These are phyloP conservation scores for Ramaria sp. DNA, from an alignment of 768 basidiomycete species.

Conservation along the genomic window DNA sequence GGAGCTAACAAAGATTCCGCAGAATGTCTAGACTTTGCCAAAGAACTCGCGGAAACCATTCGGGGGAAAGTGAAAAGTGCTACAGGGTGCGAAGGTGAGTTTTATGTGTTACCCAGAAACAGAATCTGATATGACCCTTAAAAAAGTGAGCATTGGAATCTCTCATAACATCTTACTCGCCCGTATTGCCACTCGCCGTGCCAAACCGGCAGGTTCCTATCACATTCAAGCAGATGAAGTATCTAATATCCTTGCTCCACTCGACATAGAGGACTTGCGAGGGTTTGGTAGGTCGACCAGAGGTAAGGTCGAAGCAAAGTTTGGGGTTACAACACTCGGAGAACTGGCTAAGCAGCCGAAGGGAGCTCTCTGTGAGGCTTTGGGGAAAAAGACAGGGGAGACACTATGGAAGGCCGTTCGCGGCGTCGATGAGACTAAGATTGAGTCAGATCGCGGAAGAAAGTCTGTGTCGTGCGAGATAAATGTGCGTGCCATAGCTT, in stretches of 20 bases:
- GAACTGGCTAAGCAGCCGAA: constrained; percentile 58
- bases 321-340: constrained; percentile 59
- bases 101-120: background rate
- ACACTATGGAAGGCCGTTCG: constrained; percentile 75
- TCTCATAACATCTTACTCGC: constrained; percentile 88
- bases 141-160: constrained; percentile 84
- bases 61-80: constrained; percentile 61
- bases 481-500: constrained; percentile 49
- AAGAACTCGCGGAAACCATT: constrained; percentile 71
- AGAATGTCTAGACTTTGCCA: constrained; percentile 32
- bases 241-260: constrained; percentile 43
- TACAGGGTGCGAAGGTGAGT: constrained; percentile 79
- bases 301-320: constrained; percentile 71
- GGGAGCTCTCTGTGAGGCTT: constrained; percentile 48
- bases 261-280: constrained; percentile 73
- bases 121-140: background rate
- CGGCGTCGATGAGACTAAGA: constrained; percentile 69
- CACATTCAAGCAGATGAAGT: constrained; percentile 54
- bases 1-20: background rate
- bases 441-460: constrained; percentile 77
- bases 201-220: constrained; percentile 84
- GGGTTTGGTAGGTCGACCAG: constrained; percentile 74
- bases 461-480: constrained; percentile 93
- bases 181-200: constrained; percentile 78
- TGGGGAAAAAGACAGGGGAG: constrained; percentile 78